Conservation (phyloP, 2,329 filamentous ascomycete genomes). For the Talaromyces rugulosus region DNA sequence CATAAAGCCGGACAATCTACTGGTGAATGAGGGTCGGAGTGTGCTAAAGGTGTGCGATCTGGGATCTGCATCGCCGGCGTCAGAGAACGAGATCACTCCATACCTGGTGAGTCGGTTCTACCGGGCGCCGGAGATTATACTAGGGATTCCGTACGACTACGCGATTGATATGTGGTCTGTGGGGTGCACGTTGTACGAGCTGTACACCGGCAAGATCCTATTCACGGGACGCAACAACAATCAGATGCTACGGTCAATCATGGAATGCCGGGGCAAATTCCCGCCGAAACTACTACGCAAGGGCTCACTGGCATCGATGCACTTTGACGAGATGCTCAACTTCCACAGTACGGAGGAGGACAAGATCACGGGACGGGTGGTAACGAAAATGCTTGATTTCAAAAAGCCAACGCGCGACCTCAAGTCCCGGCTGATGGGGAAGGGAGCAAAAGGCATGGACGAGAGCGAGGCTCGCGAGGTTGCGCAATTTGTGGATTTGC, state of each 20-base stretch:
- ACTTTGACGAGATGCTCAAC: conserved; percentile 81
- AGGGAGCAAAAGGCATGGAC: conserved; percentile 51
- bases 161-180: conserved; percentile 97
- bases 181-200: conserved; percentile 92
- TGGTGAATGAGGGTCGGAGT: conserved; percentile 80
- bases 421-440: conserved; percentile 68
- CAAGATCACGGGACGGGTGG: conserved; percentile 77
- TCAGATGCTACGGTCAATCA: conserved; percentile 93
- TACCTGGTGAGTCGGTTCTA: conserved; percentile 98
- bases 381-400: conserved; percentile 42
- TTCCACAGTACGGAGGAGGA: conserved; percentile 84
- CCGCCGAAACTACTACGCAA: conserved; percentile 84
- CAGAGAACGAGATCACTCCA: conserved; percentile 87
- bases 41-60: conserved; percentile 93
- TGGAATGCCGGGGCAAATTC: conserved; percentile 91
- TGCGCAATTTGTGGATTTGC: conserved; percentile 75
- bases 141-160: conserved; percentile 94
- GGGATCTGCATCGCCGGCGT: conserved; percentile 88
- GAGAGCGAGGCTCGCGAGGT: conserved; percentile 73
- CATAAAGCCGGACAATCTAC: conserved; percentile 94
- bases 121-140: conserved; percentile 90
- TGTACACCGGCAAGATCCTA: conserved; percentile 95
- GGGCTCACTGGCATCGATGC: conserved; percentile 67
- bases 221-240: conserved; percentile 96
- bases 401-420: conserved; percentile 76